phyloP scores from a whole-genome alignment of 2,329 filamentous ascomycete genomes.

The Fusarium odoratissimum region DNA sequence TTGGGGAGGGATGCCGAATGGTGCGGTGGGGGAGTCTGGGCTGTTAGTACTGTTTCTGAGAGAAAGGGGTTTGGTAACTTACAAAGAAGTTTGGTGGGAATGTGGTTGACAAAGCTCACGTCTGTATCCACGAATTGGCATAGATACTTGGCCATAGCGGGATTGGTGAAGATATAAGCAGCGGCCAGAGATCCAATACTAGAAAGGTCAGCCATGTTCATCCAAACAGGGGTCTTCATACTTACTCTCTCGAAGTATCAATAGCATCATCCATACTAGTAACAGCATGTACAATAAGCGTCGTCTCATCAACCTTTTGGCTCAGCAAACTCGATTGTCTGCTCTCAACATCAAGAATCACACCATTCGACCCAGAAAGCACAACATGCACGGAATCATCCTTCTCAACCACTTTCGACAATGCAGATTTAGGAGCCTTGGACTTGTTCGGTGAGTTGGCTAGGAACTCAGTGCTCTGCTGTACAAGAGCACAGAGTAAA shows the following conservation, averaged over 20 bases:
- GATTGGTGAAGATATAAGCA: slow-evolving; percentile 26
- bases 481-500: slow-evolving; percentile 21
- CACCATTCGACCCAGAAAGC: slow-evolving; percentile 13
- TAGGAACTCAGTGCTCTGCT: slow-evolving; percentile 20
- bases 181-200: slow-evolving; percentile 15
- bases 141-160: slow-evolving; percentile 24
- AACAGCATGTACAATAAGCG: slow-evolving; percentile 24
- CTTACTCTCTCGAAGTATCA: slow-evolving; percentile 8
- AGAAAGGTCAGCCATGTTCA: background rate
- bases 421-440: background rate
- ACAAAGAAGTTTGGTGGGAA: slow-evolving; percentile 21
- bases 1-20: slow-evolving; percentile 1
- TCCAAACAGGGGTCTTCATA: rapidly evolving
- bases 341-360: slow-evolving; percentile 22
- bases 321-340: slow-evolving; percentile 6
- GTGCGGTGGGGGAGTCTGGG: slow-evolving; percentile 13
- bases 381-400: slow-evolving; percentile 17
- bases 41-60: background rate
- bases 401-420: slow-evolving; percentile 15
- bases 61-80: rapidly evolving
- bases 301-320: slow-evolving; percentile 17
- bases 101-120: slow-evolving; percentile 23
- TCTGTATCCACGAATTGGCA: slow-evolving; percentile 21
- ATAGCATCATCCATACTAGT: slow-evolving; percentile 35
- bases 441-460: background rate